Base-by-base conservation (phyloP, 257 asterid genomes). In the Lycium ferocissimum region DNA sequence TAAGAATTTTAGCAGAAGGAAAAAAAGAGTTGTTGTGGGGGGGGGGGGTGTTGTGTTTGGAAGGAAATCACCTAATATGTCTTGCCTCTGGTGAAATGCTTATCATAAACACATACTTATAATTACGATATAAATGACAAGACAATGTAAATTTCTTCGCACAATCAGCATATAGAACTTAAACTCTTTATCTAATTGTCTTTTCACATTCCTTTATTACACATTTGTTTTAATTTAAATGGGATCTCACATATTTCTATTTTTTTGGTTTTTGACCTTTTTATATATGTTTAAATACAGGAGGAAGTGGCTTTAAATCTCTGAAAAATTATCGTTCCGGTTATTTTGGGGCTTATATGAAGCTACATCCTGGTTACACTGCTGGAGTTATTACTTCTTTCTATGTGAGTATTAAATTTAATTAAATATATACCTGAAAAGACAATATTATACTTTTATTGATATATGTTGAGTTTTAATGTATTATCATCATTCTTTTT, bases 231-330 rank as follows among this genome's bases (percentile, higher is more conserved):
- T 33, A n/a, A n/a, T 26, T 2, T 67, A 38, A 7, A 12, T 63
- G 11, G 45, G 6, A 12, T 62, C 43, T 13, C 58, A 9, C 58
- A 9, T 20, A 8, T 6, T 75, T 5, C 15, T 53, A 9, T 13
- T 51, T 49, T 54, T 49, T 53, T 6, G 9, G 12, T 47, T 11
- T 67, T 40, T 66, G 2, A 15, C 6, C 9, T n/a, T 82, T 61
- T 13, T 71, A n/a, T 38, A 12, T 40, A 1, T 4, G 45, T 72
- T n/a, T 72, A 0, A 58, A 67, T 84, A 71, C 89, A 96, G 98
- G 99, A 72, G 98, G 99, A 82, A 96, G 99, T 59, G 99, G 98
- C 61, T 96, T 93, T 91, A 93, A 92, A 83, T 96, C 98, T 18
- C 85, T 85, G 8, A 85, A 86, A 14, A 86, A 92, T 6, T 93